phyloP scores from a whole-genome alignment of 805 yeast species.

The Ogataea pignaliae region DNA sequence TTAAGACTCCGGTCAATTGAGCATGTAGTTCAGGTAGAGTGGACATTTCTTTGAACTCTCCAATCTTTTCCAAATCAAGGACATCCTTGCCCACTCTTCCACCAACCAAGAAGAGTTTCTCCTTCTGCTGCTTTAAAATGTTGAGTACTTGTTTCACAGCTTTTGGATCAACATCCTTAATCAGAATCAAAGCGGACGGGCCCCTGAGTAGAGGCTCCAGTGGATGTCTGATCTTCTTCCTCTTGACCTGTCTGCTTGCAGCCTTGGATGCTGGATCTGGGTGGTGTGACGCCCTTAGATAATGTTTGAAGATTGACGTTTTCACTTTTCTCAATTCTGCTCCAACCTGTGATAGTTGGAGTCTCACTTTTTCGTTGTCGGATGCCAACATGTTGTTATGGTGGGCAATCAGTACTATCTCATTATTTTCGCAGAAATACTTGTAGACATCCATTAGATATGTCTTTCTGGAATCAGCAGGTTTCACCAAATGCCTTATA shows the following conservation, averaged over 20 bases:
- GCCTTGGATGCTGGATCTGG: conserved; percentile 68
- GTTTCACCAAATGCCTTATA: conserved; percentile 45
- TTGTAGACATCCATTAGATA: conserved; percentile 79
- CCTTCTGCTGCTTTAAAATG: conserved; percentile 58
- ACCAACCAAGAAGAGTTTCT: conserved; percentile 76
- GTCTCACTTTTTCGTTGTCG: conserved; percentile 63
- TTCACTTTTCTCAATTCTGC: conserved; percentile 67
- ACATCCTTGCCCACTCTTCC: conserved; percentile 70
- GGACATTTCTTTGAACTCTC: conserved; percentile 70
- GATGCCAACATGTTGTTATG: conserved; percentile 72
- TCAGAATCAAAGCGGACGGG: conserved; percentile 76
- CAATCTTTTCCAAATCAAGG: conserved; percentile 47
- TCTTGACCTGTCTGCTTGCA: conserved; percentile 36
- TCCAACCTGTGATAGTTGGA: conserved; percentile 59
- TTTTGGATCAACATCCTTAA: conserved; percentile 67
- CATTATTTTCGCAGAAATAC: conserved; percentile 58
- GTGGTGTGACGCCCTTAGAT: conserved; percentile 63
- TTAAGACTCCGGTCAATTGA: conserved; percentile 77
- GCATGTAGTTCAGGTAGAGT: conserved; percentile 66
- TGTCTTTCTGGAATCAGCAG: conserved; percentile 73
- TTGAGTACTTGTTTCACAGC: conserved; percentile 59
- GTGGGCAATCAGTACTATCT: conserved; percentile 75
- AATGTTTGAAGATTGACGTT: conserved; percentile 67
- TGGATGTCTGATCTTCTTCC: conserved; percentile 55
- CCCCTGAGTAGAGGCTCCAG: conserved; percentile 68